Evolutionary conservation across 306 rosid genomes (phyloP).

Genomic region (Ammopiptanthus mongolicus): DNA sequence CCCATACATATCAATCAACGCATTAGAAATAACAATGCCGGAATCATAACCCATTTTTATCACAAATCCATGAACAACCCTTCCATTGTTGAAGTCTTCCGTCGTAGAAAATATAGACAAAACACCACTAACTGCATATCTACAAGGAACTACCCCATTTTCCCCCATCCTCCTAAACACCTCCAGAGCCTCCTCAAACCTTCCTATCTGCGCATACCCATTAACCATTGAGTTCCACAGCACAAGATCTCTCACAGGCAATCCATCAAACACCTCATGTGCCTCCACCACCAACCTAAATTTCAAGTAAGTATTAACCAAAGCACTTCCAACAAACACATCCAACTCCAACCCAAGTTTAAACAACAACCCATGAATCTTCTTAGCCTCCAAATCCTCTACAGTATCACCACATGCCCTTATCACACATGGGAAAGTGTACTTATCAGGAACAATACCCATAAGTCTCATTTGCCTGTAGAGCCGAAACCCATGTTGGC

Average conservation of each 20-base stretch:
- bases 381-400: slow-evolving; percentile 50
- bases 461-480: slow-evolving; percentile 49
- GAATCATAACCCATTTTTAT: slow-evolving; percentile 63
- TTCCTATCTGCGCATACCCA: slow-evolving; percentile 65
- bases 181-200: slow-evolving; percentile 57
- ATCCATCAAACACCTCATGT: slow-evolving; percentile 51
- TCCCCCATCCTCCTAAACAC: slow-evolving; percentile 55
- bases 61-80: slow-evolving; percentile 56
- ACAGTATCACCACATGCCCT: slow-evolving; percentile 47
- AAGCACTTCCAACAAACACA: slow-evolving; percentile 75
- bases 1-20: slow-evolving; percentile 84
- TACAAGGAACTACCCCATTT: slow-evolving; percentile 51
- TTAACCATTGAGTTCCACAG: slow-evolving; percentile 85
- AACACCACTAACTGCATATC: slow-evolving; percentile 60
- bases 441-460: slow-evolving; percentile 64
- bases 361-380: slow-evolving; percentile 65
- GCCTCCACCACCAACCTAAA: slow-evolving; percentile 54
- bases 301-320: slow-evolving; percentile 63
- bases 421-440: slow-evolving; percentile 67
- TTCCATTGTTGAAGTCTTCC: slow-evolving; percentile 55
- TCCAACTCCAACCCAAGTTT: slow-evolving; percentile 74
- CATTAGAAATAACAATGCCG: slow-evolving; percentile 57
- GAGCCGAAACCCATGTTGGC: slow-evolving; percentile 34
- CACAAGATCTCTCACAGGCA: slow-evolving; percentile 70
- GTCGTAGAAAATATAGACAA: slow-evolving; percentile 55